Evolutionary conservation across 78 protist species (phyloP), one percentile per base, ranked within the genome.

Genomic region (Salpingoeca rosetta): DNA sequence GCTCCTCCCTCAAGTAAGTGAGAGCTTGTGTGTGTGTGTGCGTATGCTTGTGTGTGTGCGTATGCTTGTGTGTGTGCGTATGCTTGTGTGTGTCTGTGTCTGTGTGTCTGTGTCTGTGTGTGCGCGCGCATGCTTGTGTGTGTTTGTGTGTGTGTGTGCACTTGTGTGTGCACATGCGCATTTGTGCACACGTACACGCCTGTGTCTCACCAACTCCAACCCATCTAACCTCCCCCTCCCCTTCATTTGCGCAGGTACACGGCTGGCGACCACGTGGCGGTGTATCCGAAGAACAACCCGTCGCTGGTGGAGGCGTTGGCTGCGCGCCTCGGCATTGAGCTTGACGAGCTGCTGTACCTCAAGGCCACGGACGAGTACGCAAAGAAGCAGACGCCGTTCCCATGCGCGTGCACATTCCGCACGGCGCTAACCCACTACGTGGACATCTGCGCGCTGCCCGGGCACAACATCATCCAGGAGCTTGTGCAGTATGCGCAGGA

Each of bases 211-310:
- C 38, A 36, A 38, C 3, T 35, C 43, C 44, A 25, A 10, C 25
- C 25, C 26, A 3, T 1, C 2, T 0, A 38, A n/a, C 28, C 35
- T 87, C 41, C n/a, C n/a, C n/a, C n/a, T n/a, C n/a, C n/a, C n/a
- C n/a, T n/a, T n/a, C n/a, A n/a, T n/a, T n/a, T n/a, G n/a, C n/a
- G n/a, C n/a, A 72, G 73, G 37, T 95, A 95, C 85, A 2, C 39
- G 25, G 78, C 91, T 24, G 97, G 96, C 37, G 97, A 93, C 86
- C 94, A 93, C 86, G 84, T 93, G 35, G 97, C 91, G 25, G 85
- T 95, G 27, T 90, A 31, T 45, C 90, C 95, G 42, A 40, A 83
- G 40, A 95, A 95, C 92, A 84, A 87, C 51, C 24, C 37, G 7
- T 85, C 17, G 38, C 44, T 88, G 37, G 97, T 91, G 22, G 89